Conservation (phyloP, 1,284 basidiomycete species). For the Cryptococcus depauperatus region DNA sequence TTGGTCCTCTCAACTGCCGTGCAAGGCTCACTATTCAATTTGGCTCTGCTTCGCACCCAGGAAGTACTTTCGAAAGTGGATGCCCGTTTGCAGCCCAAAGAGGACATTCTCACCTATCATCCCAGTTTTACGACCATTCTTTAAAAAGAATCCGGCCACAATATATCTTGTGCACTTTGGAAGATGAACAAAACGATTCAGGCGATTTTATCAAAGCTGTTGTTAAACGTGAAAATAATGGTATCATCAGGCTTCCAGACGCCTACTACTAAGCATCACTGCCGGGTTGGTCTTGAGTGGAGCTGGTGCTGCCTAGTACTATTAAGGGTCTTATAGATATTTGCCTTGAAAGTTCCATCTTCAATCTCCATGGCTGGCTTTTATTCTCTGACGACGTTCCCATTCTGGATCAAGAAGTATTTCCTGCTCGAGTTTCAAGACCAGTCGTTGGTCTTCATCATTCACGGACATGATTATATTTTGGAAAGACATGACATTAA, state of each 20-base stretch:
- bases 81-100: too few species aligned
- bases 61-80: too few species aligned
- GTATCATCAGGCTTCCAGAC: conserved; percentile 44
- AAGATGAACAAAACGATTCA: conserved; percentile 47
- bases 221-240: conserved; percentile 51
- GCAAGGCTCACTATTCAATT: too few species aligned
- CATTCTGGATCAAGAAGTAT: conserved; percentile 57
- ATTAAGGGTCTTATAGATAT: conserved; percentile 10
- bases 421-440: conserved; percentile 53
- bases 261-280: conserved; percentile 28
- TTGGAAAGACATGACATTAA: conserved; percentile 56
- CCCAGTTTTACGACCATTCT: conserved; percentile 13
- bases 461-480: conserved; percentile 55
- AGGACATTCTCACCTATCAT: too few species aligned
- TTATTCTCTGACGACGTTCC: conserved; percentile 55
- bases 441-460: conserved; percentile 60
- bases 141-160: conserved; percentile 14
- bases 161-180: conserved; percentile 46
- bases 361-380: conserved; percentile 54
- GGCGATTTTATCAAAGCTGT: conserved; percentile 51
- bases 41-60: too few species aligned
- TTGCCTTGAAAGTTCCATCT: conserved; percentile 49
- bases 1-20: too few species aligned
- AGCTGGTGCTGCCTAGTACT: conserved; percentile 8
- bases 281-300: not conserved